Evolutionary conservation across 768 basidiomycete genomes (phyloP).

Genomic region (Gloeostereum incarnatum): DNA sequence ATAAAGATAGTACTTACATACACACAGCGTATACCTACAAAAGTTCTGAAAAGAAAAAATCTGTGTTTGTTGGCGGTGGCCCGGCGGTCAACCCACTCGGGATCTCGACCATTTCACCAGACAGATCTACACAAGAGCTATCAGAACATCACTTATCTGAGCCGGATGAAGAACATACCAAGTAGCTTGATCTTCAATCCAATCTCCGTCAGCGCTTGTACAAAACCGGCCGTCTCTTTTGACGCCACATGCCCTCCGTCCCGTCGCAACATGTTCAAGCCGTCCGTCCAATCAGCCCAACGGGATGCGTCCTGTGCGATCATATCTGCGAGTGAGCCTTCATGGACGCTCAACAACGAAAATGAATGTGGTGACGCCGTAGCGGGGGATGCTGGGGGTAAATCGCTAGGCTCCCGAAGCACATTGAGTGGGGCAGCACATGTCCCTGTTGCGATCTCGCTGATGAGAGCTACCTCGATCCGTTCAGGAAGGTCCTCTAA

Average conservation of each 20-base stretch:
- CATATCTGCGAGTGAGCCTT: constrained; percentile 68
- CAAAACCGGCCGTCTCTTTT: constrained; percentile 78
- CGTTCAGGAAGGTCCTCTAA: constrained; percentile 83
- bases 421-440: constrained; percentile 63
- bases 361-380: constrained; percentile 65
- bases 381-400: constrained; percentile 43
- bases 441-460: constrained; percentile 69
- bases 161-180: constrained; percentile 38
- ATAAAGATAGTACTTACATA: background rate
- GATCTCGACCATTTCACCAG: constrained; percentile 85
- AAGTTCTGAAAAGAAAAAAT: constrained; percentile 80
- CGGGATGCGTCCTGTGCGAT: constrained; percentile 69
- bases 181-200: constrained; percentile 87
- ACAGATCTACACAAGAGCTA: constrained; percentile 46
- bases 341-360: constrained; percentile 60
- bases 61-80: constrained; percentile 67
- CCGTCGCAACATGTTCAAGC: constrained; percentile 76
- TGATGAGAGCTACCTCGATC: constrained; percentile 73
- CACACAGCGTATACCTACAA: constrained; percentile 14
- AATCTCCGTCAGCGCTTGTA: constrained; percentile 82
- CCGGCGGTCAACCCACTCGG: constrained; percentile 74
- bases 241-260: constrained; percentile 81
- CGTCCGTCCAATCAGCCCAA: constrained; percentile 95
- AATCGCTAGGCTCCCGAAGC: constrained; percentile 49
- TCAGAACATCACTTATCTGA: background rate